A percentile compares a stretch with the other conserved stretches of the same genome.
phyloP scores from a whole-genome alignment of 2,329 filamentous ascomycete genomes.

The Coccinonectria pachysandricola region DNA sequence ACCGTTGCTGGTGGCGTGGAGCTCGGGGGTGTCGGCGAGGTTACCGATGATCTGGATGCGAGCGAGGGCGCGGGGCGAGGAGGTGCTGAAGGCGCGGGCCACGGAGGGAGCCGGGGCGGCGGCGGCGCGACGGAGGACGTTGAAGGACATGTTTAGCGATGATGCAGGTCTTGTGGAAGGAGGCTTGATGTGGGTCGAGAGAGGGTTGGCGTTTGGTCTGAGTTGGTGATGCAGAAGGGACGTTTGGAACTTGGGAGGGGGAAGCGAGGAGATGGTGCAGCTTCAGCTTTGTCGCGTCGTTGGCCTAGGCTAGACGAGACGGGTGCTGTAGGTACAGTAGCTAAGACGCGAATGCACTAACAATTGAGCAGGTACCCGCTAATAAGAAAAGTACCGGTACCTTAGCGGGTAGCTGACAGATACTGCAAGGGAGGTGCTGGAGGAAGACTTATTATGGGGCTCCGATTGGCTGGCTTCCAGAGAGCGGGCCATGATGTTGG shows the following conservation, averaged over 20 bases:
- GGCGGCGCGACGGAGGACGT: conserved; percentile 44
- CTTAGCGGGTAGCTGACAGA: background rate
- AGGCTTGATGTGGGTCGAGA: conserved; percentile 1
- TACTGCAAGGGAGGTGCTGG: background rate
- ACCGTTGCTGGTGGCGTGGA: conserved; percentile 58
- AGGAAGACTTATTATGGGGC: conserved; percentile 1
- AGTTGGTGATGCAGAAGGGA: background rate
- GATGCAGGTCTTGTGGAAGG: too few relatives aligned
- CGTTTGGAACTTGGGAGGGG: conserved; percentile 3
- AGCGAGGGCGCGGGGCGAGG: conserved; percentile 54
- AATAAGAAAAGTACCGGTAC: conserved; percentile 1
- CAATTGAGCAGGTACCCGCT: too few relatives aligned
- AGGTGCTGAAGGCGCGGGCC: conserved; percentile 67
- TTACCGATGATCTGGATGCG: conserved; percentile 82
- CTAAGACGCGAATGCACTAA: too few relatives aligned
- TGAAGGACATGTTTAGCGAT: conserved; percentile 31
- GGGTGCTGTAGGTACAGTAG: conserved; percentile 6
- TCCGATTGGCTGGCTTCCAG: conserved; percentile 3
- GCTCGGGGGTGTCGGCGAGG: conserved; percentile 69
- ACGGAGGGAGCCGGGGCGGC: conserved; percentile 34
- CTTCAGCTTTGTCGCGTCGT: conserved; percentile 10
- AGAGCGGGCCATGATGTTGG: too few relatives aligned
- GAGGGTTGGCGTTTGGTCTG: background rate
- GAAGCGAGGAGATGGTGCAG: conserved; percentile 3
- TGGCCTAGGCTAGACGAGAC: conserved; percentile 10